Conservation (phyloP, 2,329 filamentous ascomycete species). For the Colletotrichum sp. region DNA sequence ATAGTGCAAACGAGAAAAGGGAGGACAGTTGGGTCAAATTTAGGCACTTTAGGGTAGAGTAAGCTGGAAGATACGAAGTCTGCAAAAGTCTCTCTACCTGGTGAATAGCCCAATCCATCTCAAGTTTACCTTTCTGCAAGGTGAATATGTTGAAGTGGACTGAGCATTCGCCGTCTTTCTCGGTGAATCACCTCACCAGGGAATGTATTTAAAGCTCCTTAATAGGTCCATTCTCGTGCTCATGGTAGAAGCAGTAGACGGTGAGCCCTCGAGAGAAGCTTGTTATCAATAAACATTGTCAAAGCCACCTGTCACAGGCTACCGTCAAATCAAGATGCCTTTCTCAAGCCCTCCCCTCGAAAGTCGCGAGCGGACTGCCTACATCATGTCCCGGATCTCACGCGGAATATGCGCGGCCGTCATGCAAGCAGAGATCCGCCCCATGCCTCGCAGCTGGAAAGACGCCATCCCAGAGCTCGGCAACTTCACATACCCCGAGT, state of each 20-base stretch:
- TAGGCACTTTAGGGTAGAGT: neutral
- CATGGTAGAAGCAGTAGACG: rapidly evolving
- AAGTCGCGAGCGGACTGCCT: neutral
- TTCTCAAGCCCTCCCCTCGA: neutral
- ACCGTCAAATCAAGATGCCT: neutral
- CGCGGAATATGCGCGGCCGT: neutral
- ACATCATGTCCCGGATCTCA: neutral
- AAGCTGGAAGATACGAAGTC: too few relatives aligned
- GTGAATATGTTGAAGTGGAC: rapidly evolving
- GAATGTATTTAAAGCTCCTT: neutral
- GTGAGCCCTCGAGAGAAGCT: neutral
- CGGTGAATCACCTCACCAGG: neutral
- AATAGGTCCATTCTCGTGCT: neutral
- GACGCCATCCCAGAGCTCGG: neutral
- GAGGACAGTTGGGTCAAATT: neutral
- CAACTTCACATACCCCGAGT: neutral
- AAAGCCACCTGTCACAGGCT: rapidly evolving
- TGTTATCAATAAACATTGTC: neutral
- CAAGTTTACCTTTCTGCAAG: rapidly evolving
- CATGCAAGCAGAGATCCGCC: neutral
- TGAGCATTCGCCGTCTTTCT: neutral
- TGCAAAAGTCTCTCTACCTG: neutral
- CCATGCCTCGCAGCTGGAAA: neutral
- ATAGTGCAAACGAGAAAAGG: neutral
- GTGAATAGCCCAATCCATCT: neutral